Percentiles rank a stretch among this genome's conserved stretches.
These are phyloP conservation scores for Pseudocercospora musae DNA, from an alignment of 2,329 filamentous ascomycete species.

Conservation along the genomic window DNA sequence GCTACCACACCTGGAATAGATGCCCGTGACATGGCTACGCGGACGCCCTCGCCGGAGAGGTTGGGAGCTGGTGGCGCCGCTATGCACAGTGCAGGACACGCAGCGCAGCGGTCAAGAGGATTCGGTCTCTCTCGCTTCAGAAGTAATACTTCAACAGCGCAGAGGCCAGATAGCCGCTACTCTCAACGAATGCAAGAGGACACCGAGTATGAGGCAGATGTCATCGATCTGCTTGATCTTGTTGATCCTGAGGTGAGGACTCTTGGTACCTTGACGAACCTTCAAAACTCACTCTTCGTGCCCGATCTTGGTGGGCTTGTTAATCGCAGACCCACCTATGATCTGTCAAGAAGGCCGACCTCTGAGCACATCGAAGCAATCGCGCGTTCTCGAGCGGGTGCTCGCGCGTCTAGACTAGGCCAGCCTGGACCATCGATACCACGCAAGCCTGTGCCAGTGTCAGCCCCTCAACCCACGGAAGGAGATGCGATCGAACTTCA, in stretches of 20 bases:
- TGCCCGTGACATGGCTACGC: slow-evolving; percentile 19
- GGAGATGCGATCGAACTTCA: slow-evolving; percentile 23
- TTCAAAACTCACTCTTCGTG: slow-evolving; percentile 85
- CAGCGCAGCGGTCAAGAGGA: slow-evolving; percentile 28
- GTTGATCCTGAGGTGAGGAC: slow-evolving; percentile 80
- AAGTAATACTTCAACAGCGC: slow-evolving; percentile 17
- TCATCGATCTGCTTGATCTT: slow-evolving; percentile 67
- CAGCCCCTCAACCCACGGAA: slow-evolving; percentile 3
- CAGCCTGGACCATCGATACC: slow-evolving; percentile 3
- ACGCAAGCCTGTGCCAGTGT: slow-evolving; percentile 15
- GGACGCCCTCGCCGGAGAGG: slow-evolving; percentile 17
- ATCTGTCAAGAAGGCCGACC: slow-evolving; percentile 55
- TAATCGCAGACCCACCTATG: slow-evolving; percentile 77
- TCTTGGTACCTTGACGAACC: slow-evolving; percentile 78
- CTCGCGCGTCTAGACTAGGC: slow-evolving; percentile 15
- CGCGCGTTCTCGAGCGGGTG: slow-evolving; percentile 22
- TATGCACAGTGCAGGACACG: slow-evolving; percentile 30
- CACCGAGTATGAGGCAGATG: slow-evolving; percentile 56
- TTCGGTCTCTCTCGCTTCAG: slow-evolving; percentile 19
- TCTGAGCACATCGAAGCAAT: slow-evolving; percentile 17
- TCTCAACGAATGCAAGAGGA: slow-evolving; percentile 10
- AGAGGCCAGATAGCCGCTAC: slow-evolving; percentile 10
- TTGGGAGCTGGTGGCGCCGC: slow-evolving; percentile 20
- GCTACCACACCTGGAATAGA: slow-evolving; percentile 22
- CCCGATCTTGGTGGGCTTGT: slow-evolving; percentile 73